Percentiles rank a stretch among this genome's conserved stretches.
Evolutionary conservation across 208 protist genomes (phyloP).

Genomic region (Plasmodiophora brassicae): DNA sequence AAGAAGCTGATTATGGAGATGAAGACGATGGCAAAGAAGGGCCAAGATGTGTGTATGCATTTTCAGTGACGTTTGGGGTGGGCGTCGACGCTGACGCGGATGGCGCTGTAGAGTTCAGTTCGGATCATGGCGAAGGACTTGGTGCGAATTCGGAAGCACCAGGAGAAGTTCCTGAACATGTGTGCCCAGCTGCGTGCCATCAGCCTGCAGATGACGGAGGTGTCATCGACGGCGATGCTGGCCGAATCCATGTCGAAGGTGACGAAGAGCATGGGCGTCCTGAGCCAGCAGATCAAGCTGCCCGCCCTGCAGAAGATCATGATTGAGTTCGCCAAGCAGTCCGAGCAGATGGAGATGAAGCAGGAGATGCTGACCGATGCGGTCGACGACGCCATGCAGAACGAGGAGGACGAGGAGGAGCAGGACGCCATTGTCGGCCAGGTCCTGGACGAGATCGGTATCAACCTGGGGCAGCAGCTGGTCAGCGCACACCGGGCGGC

Average conservation of each 20-base stretch:
- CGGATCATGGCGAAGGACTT: slow-evolving; percentile 42
- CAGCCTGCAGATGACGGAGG: slow-evolving; percentile 37
- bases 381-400: slow-evolving; percentile 30
- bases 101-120: slow-evolving; percentile 22
- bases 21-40: slow-evolving; percentile 36
- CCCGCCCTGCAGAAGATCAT: slow-evolving; percentile 37
- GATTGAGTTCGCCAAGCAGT: slow-evolving; percentile 36
- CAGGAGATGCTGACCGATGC: slow-evolving; percentile 38
- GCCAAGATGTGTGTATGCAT: slow-evolving; percentile 18
- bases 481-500: slow-evolving; percentile 4
- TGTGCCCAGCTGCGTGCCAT: slow-evolving; percentile 35
- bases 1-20: slow-evolving; percentile 40
- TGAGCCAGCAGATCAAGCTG: slow-evolving; percentile 35
- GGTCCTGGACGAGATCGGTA: slow-evolving; percentile 40
- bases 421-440: slow-evolving; percentile 34
- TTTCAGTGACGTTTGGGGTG: neutral
- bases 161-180: slow-evolving; percentile 40
- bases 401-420: slow-evolving; percentile 38
- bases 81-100: neutral
- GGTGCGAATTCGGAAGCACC: slow-evolving; percentile 38
- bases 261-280: slow-evolving; percentile 21
- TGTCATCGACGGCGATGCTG: slow-evolving; percentile 34
- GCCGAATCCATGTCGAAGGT: slow-evolving; percentile 39
- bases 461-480: slow-evolving; percentile 26
- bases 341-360: slow-evolving; percentile 45